Base-by-base conservation (phyloP, 495 filamentous ascomycete species). In the Penicillium cinerascens region DNA sequence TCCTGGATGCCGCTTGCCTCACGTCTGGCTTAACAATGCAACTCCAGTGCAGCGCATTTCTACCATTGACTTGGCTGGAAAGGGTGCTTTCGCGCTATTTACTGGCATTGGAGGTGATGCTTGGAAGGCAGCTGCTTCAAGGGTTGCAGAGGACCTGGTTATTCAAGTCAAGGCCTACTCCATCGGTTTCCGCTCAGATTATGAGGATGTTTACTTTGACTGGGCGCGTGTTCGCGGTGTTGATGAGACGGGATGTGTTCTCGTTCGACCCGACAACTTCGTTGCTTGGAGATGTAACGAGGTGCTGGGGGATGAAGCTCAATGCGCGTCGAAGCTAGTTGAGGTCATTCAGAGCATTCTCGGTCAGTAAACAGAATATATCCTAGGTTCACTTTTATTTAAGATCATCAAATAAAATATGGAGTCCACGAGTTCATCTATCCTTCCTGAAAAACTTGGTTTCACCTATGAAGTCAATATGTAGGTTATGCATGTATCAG, bases 41-140 rank as follows among this genome's bases (percentile, higher is more conserved):
- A 48, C 64, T 13, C 77, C 78, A 2, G 56, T 55, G 11, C 62
- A 73, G 41, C 54, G 56, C 22, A 53, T 80, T 44, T 79, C 77
- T 2, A 81, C 77, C 2, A 72, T 79, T 41, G 80, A 83, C 55
- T 48, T 83, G 6, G 77, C 77, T 3, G 80, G 78, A 6, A 63
- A 79, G 49, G 74, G 78, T 1, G 49, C 52, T 3, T 83, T 81
- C 58, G 66, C 61, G 18, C 49, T 82, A 0, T 52, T 80, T 0
- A 79, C 77, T 0, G 78, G 79, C 7, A 67, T 76, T 39, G 76
- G 78, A 8, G 79, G 80, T 0, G 68, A 55, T 22, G 48, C 22
- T 9, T 83, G 80, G 80, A 75, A 73, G 55, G 13, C 45, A n/a
- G 80, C 79, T 20, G 76, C 75, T 15, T 25, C 3, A 3, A 49